phyloP scores from a whole-genome alignment of 768 basidiomycete genomes.

The Gymnopilus junonius region DNA sequence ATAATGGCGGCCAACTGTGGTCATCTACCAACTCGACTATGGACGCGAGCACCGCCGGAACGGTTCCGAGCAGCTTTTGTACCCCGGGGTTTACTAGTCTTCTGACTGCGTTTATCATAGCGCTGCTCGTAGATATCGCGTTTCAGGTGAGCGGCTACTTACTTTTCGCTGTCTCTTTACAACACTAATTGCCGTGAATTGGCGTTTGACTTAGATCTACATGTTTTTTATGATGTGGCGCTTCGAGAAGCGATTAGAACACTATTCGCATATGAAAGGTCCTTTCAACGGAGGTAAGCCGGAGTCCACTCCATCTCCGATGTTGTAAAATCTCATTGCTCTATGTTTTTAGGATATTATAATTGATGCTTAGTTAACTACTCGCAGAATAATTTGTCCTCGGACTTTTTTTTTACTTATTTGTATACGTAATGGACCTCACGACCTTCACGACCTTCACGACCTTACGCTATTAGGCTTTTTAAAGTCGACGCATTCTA shows the following conservation, averaged over 20 bases:
- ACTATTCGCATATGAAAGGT: conserved; percentile 67
- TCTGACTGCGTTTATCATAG: conserved; percentile 64
- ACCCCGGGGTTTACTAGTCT: conserved; percentile 60
- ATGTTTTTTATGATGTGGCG: conserved; percentile 80
- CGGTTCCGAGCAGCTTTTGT: conserved; percentile 62
- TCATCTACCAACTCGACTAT: conserved; percentile 46
- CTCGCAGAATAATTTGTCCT: no score
- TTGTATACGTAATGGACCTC: no score
- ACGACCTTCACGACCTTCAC: no score
- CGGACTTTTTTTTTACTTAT: not conserved
- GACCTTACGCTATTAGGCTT: no score
- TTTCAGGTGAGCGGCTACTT: conserved; percentile 68
- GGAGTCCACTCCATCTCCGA: conserved; percentile 9
- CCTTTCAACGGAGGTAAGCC: conserved; percentile 61
- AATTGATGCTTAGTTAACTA: conserved; percentile 29
- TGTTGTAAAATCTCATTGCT: conserved; percentile 24
- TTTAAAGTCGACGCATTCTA: no score
- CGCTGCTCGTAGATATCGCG: conserved; percentile 62
- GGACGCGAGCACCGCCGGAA: conserved; percentile 34
- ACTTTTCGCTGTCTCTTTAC: conserved; percentile 23
- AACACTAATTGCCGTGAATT: conserved; percentile 17
- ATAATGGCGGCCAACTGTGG: conserved; percentile 72
- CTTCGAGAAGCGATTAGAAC: conserved; percentile 70
- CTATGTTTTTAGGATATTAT: conserved; percentile 49
- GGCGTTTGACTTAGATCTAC: conserved; percentile 55